Evolutionary conservation across 371 early-diverging fungal genomes (phyloP).

Genomic region (Gilbertella persicaria): DNA sequence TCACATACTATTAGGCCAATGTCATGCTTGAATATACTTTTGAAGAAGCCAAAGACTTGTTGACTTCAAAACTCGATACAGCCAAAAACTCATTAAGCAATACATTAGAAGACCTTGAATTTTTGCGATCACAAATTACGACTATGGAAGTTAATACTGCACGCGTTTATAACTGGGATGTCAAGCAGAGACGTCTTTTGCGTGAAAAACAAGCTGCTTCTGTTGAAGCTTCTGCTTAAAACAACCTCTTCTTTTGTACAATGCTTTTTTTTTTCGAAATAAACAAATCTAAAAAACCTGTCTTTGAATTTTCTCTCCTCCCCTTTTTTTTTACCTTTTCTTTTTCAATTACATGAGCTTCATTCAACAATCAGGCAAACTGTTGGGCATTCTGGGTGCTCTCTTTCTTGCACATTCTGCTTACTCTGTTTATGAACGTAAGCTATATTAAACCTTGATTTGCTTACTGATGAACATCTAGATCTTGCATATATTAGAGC

Average conservation of each 20-base stretch:
- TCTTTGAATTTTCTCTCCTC: neutral
- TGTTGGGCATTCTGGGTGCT: constrained; percentile 55
- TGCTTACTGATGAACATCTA: constrained; percentile 19
- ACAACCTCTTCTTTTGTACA: too few species aligned
- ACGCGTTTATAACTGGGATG: constrained; percentile 97
- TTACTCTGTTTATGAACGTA: constrained; percentile 75
- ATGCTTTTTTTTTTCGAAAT: too few species aligned
- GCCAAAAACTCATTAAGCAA: constrained; percentile 75
- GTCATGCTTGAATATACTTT: constrained; percentile 95
- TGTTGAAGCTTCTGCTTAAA: constrained; percentile 16
- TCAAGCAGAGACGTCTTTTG: constrained; percentile 74
- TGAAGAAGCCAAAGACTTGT: constrained; percentile 86
- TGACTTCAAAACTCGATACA: constrained; percentile 72
- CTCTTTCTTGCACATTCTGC: constrained; percentile 63
- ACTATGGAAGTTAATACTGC: constrained; percentile 99
- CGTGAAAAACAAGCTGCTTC: constrained; percentile 42
- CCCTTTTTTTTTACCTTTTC: constrained; percentile 1
- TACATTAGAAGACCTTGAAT: constrained; percentile 90
- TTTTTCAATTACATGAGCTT: constrained; percentile 16
- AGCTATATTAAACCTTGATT: constrained; percentile 4
- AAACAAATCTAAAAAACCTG: neutral
- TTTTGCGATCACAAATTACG: constrained; percentile 93
- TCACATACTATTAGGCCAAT: too few species aligned
- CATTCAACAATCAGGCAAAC: constrained; percentile 41
- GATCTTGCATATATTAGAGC: constrained; percentile 72